phyloP scores from a whole-genome alignment of 2,329 filamentous ascomycete genomes.

The Berkeleyomyces rouxiae region DNA sequence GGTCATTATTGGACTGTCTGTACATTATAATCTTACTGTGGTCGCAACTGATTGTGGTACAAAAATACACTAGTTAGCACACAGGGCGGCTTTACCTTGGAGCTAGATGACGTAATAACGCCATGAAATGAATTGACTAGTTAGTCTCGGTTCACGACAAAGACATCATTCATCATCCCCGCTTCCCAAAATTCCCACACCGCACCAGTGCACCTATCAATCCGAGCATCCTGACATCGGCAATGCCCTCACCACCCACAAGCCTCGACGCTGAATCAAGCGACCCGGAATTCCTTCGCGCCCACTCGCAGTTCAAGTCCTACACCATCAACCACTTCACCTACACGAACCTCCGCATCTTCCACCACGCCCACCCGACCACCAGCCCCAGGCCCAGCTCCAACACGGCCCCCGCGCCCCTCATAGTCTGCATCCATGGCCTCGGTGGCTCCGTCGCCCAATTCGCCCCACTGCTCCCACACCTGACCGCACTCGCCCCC shows the following conservation, averaged over 20 bases:
- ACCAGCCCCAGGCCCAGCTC: constrained; percentile 23
- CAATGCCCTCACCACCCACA: not conserved
- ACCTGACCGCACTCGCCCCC: constrained; percentile 65
- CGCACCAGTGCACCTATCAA: too few relatives aligned
- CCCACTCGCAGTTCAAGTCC: constrained; percentile 52
- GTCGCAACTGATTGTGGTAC: not conserved
- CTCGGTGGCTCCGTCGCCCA: constrained; percentile 85
- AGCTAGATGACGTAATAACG: not conserved
- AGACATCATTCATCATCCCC: not conserved
- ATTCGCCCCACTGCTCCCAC: constrained; percentile 66
- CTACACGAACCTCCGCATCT: constrained; percentile 65
- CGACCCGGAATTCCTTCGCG: constrained; percentile 66
- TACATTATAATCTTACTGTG: not conserved
- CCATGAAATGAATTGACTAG: not conserved
- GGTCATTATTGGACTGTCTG: not conserved
- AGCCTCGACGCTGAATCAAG: constrained; percentile 25
- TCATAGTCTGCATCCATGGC: constrained; percentile 84
- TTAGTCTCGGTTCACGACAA: not conserved
- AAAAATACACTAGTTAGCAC: too few relatives aligned
- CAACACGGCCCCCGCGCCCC: constrained; percentile 35
- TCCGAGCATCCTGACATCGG: not conserved
- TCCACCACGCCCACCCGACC: constrained; percentile 64
- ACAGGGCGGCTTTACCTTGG: not conserved
- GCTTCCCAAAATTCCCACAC: not conserved
- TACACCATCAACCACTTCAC: constrained; percentile 56